phyloP scores from a whole-genome alignment of 768 basidiomycete species.

The Rhizopogon vesiculosus region DNA sequence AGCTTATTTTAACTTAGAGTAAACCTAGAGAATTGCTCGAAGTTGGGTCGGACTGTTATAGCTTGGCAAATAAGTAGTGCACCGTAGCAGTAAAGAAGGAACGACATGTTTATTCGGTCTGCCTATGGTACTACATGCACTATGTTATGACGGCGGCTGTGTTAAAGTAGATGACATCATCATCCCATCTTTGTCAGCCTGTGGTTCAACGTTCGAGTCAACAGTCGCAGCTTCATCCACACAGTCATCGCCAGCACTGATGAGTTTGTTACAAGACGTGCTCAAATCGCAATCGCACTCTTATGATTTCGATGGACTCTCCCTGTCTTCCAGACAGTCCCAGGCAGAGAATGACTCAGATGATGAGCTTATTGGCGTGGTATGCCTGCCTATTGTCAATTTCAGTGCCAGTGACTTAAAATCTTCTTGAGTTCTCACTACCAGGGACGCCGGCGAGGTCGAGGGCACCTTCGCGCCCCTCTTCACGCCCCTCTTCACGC shows the following conservation, averaged over 20 bases:
- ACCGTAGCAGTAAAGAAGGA: too few relatives aligned
- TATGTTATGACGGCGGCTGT: not conserved
- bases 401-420: slow-evolving; percentile 6
- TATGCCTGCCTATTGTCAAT: slow-evolving; percentile 30
- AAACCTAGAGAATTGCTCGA: too few relatives aligned
- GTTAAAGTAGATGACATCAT: slow-evolving; percentile 6
- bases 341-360: slow-evolving; percentile 48
- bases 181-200: slow-evolving; percentile 1
- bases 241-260: slow-evolving; percentile 26
- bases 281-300: slow-evolving; percentile 45
- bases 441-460: slow-evolving; percentile 68
- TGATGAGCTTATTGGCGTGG: slow-evolving; percentile 69
- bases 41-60: too few relatives aligned
- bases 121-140: too few relatives aligned
- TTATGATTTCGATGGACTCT: slow-evolving; percentile 14
- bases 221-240: slow-evolving; percentile 3
- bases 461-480: slow-evolving; percentile 44
- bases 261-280: slow-evolving; percentile 66
- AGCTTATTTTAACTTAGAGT: too few relatives aligned
- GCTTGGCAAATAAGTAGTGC: too few relatives aligned
- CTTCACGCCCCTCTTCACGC: slow-evolving; percentile 34
- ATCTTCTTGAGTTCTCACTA: slow-evolving; percentile 47
- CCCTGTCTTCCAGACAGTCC: slow-evolving; percentile 4
- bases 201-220: not conserved
- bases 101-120: too few relatives aligned